These are phyloP conservation scores for Globisporangium nunn DNA, from an alignment of 352 stramenopile genomes.

Conservation along the genomic window DNA sequence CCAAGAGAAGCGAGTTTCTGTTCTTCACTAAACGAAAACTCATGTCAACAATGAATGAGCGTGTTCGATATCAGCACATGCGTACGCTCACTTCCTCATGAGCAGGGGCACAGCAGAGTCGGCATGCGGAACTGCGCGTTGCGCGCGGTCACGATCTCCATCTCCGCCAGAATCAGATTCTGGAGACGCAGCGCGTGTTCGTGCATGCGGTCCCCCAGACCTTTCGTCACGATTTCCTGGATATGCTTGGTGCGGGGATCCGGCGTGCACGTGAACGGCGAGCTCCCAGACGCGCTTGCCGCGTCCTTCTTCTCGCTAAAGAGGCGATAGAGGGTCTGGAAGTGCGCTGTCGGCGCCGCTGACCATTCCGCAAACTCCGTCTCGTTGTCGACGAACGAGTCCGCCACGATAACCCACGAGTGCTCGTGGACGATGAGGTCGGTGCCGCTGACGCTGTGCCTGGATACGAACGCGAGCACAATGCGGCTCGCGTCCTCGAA, in stretches of 20 bases:
- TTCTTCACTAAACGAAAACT: too few relatives aligned
- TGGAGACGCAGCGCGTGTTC: constrained; percentile 2
- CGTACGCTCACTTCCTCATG: not conserved
- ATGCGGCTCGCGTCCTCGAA: constrained; percentile 6
- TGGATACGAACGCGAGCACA: not conserved
- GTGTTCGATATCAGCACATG: not conserved
- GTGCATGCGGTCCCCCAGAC: constrained; percentile 5
- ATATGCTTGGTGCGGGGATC: not conserved
- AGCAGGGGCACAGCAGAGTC: not conserved
- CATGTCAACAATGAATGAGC: too few relatives aligned
- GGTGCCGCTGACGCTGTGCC: not conserved
- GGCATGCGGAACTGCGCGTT: not conserved
- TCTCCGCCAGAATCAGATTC: not conserved
- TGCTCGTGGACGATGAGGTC: constrained; percentile 4
- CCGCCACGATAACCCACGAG: constrained; percentile 1
- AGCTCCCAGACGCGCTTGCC: not conserved
- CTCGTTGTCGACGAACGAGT: not conserved
- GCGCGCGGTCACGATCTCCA: not conserved
- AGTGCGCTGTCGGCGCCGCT: not conserved
- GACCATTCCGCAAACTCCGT: not conserved
- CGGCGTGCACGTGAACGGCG: not conserved
- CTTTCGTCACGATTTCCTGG: constrained; percentile 2
- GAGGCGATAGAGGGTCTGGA: constrained; percentile 8
- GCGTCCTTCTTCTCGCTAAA: not conserved
- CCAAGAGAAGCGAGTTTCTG: too few relatives aligned